Percentiles rank a stretch among this genome's conserved stretches.
Conservation (phyloP, 1,284 basidiomycete genomes). For the Ceratobasidium sp. region DNA sequence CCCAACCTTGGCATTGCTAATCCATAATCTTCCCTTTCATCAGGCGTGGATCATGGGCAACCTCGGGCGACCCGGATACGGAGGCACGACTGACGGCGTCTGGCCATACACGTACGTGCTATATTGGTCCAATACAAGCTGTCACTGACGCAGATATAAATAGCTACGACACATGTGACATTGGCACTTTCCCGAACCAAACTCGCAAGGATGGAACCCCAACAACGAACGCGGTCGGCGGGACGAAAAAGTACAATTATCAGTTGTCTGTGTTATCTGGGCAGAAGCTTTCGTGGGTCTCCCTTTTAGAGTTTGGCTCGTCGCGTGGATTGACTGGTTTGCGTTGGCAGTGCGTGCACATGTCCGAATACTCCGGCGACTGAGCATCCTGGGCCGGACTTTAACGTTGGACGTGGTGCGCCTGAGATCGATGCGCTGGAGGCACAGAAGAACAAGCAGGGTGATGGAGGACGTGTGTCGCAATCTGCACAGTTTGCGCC, state of each 20-base stretch:
- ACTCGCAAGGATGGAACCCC: conserved; percentile 46
- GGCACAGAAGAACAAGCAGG: conserved; percentile 44
- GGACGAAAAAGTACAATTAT: conserved; percentile 36
- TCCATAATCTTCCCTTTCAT: conserved; percentile 26
- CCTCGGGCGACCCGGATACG: conserved; percentile 60
- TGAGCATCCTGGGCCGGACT: conserved; percentile 45
- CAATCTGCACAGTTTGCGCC: conserved; percentile 72
- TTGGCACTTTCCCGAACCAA: conserved; percentile 61
- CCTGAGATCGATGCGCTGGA: conserved; percentile 47
- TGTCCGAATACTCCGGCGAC: conserved; percentile 43
- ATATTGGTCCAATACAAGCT: too few species aligned
- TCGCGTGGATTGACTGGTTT: background rate
- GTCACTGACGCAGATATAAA: background rate
- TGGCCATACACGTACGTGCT: conserved; percentile 61
- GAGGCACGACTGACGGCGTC: conserved; percentile 56
- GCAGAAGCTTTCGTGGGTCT: conserved; percentile 43
- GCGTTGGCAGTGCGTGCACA: conserved; percentile 43
- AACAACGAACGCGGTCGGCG: conserved; percentile 40
- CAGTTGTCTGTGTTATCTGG: conserved; percentile 43
- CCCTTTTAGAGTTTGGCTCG: background rate
- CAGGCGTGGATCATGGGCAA: conserved; percentile 58
- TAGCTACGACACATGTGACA: conserved; percentile 60
- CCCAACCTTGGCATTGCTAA: background rate
- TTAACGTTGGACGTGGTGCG: conserved; percentile 39
- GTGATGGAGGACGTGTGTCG: conserved; percentile 61